Percentiles rank a stretch among this genome's conserved stretches.
These are phyloP conservation scores for Suaeda aralocaspica DNA, from an alignment of 148 eudicot genomes.

Conservation along the genomic window DNA sequence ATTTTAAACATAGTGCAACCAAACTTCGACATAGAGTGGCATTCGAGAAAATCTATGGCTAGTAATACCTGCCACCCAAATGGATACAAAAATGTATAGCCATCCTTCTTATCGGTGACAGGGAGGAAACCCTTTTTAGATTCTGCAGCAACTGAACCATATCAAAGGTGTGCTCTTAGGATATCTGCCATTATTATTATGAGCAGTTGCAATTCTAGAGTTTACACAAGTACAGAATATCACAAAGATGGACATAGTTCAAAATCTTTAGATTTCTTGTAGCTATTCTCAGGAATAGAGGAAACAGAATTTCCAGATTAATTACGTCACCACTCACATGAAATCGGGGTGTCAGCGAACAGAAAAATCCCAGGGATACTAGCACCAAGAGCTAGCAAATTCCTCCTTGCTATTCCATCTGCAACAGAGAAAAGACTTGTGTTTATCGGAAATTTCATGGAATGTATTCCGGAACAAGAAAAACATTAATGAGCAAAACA, in stretches of 20 bases:
- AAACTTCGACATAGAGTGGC: neutral
- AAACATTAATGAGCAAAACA: neutral
- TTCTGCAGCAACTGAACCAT: constrained; percentile 99
- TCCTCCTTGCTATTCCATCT: constrained; percentile 66
- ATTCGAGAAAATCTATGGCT: neutral
- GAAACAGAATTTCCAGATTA: neutral
- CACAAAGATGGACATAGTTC: constrained; percentile 1
- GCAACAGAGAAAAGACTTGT: constrained; percentile 3
- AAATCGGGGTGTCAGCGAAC: constrained; percentile 36
- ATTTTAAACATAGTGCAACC: neutral
- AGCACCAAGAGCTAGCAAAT: constrained; percentile 67
- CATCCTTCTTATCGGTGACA: constrained; percentile 82
- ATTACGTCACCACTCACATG: constrained; percentile 53
- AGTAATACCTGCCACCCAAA: constrained; percentile 93
- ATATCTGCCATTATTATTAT: constrained; percentile 39
- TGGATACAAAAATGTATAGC: constrained; percentile 81
- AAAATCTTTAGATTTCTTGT: neutral
- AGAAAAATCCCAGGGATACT: constrained; percentile 50
- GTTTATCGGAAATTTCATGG: neutral
- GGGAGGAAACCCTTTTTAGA: constrained; percentile 64
- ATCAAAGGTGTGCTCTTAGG: constrained; percentile 71
- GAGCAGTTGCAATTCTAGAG: constrained; percentile 28
- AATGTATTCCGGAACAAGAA: neutral
- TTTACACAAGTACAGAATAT: constrained; percentile 8
- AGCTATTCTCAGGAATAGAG: neutral